Base-by-base conservation (phyloP, 148 eudicot genomes). In the Agrostemma githago region DNA sequence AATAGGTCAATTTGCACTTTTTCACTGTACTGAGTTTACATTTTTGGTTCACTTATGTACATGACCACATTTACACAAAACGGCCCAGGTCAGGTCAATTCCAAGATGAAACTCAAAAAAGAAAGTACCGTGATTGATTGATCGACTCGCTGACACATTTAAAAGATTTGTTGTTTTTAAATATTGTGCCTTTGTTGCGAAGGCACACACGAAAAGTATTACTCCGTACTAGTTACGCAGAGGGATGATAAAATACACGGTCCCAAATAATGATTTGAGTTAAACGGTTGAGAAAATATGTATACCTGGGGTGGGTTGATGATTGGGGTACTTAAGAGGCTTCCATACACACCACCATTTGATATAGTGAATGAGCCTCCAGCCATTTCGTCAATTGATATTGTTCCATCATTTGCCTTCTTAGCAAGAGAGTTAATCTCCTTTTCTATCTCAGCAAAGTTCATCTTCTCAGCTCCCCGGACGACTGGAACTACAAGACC, bases 291-390 rank as follows among this genome's bases (percentile, higher is more conserved):
- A 40, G 34, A 41, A 21, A 63, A 65, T 48, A 57, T 6, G 59
- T 42, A n/a, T 76, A 90, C 99, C 96, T 95, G 99, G 70, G 99
- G 97, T 61, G 99, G 99, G 75, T 92, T 95, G 78, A 92, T 92
- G 72, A 95, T 90, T 41, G 99, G 99, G 17, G 99, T 95, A 71
- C 99, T 95, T 76, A 95, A 73, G 73, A 95, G 90, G 81, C 99
- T 95, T 82, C 99, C 99, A 80, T 95, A 95, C 58, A 92, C 99
- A 77, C 97, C 97, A 34, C 97, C 99, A 79, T 95, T 90, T 3
- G 99, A 95, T 79, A 95, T 90, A 42, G 99, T 95, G 76, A 95
- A 90, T 53, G 96, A 78, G 54, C 97, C 97, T 76, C 97, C 97
- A 67, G 97, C 93, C 99, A 95, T 95, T 79, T 95, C 97, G 66